Evolutionary conservation across 129 eudicot genomes (phyloP), one percentile per base, ranked within the genome.

Genomic region (Ambrosia artemisiifolia): DNA sequence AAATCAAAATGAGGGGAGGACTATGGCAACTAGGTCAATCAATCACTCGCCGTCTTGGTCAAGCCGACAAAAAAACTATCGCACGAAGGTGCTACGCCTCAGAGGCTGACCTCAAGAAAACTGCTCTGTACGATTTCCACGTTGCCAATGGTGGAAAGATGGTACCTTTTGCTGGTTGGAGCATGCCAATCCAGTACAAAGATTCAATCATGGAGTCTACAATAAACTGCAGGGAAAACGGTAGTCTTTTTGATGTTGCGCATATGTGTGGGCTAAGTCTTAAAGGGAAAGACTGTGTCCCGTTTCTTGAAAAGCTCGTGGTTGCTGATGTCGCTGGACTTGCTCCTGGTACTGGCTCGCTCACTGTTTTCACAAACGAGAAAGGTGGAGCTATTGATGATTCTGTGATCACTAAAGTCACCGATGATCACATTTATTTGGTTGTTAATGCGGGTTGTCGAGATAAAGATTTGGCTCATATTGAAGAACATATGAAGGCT

Each of bases 161-260:
- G 96, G 98, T 94, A 42, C 96, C 98, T 24, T 94, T 94, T 84
- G 96, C 96, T 35, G 98, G 98, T 36, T 94, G 98, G 98, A 87
- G 96, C 62, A 94, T 94, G 98, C 96, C 98, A 11, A 90, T 94
- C 63, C 98, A 94, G 79, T 94, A 94, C 89, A 94, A 94, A 70
- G 98, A 94, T 72, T 87, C 98, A 30, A 94, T 94, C 63, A 94
- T 94, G 96, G 96, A 94, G 51, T 89, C 96, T 6, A 90, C 98
- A 0, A 51, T 90, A n/a, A 94, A 94, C 65, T 94, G 98, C 73
- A 82, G 98, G 87, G 89, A 79, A 57, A 94, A 94, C 55, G 98
- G 98, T 2, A 80, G 95, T 71, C 90, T 94, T 51, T 90, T 94
- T 70, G 98, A 94, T 78, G 98, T 94, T 40, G 68, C 98, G 2